Base-by-base conservation (phyloP, 495 filamentous ascomycete species). In the Evernia prunastri region DNA sequence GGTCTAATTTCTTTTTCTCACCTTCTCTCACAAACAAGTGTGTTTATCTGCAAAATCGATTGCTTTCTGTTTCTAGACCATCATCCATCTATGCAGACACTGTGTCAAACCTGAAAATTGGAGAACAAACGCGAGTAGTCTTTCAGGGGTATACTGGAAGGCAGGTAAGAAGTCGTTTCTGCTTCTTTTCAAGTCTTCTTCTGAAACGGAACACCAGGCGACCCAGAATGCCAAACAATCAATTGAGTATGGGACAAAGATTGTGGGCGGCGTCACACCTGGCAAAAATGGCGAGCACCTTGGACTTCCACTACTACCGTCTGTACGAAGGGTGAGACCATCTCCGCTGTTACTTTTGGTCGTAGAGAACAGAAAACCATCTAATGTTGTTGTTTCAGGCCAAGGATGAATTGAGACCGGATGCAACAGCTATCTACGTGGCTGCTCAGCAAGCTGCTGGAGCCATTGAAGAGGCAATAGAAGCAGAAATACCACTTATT, bases 91-190 rank as follows among this genome's bases (percentile, higher is more conserved):
- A 87, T 71, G 77, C 79, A 17, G 81, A 87, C 65, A 96, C 91
- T 0, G 81, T 92, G 9, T 76, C 77, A 2, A 91, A 91, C 65
- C 79, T 96, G 45, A 90, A 86, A 61, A 91, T 96, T 61, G 87
- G 88, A 6, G 79, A 80, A 11, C 82, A 92, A 72, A 96, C 92
- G 0, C 78, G 83, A 17, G 90, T 96, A 43, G 84, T 96, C 56
- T 96, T 89, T 69, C 91, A 96, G 75, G 91, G 92, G 0, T 96
- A 95, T 73, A 96, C 91, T 33, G 92, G 92, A 80, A 68, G 54
- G 61, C 49, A 62, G 63, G 56, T 61, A 33, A 58, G 29, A 62
- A n/a, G 35, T 40, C 29, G 5, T 39, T 9, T 18, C 35, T 43
- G 5, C 11, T 68, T 25, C 5, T 35, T n/a, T 51, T 67, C n/a